phyloP scores from a whole-genome alignment of 1,139 yeast genomes.

The Sugiyamaella castrensis region DNA sequence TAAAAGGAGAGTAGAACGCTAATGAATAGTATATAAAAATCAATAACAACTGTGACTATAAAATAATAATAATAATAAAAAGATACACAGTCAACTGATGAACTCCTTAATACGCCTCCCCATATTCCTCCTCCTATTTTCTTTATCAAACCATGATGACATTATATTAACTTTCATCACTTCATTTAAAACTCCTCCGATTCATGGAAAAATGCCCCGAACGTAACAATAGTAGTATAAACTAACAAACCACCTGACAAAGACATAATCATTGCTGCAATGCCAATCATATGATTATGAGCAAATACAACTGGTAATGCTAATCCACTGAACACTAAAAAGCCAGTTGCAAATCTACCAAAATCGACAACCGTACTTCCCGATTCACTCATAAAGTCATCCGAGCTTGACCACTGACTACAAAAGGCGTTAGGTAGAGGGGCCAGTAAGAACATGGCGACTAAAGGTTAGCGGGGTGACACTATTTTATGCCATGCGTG shows the following conservation, averaged over 20 bases:
- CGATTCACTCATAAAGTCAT: constrained; percentile 50
- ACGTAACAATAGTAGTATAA: constrained; percentile 69
- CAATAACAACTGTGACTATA: too few species aligned
- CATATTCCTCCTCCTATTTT: too few species aligned
- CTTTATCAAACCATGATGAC: too few species aligned
- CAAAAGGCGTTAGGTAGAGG: constrained; percentile 66
- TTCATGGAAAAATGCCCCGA: constrained; percentile 67
- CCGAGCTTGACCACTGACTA: constrained; percentile 40
- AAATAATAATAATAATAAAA: too few species aligned
- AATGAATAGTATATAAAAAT: too few species aligned
- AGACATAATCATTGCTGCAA: constrained; percentile 60
- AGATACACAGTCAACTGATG: too few species aligned
- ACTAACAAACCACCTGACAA: constrained; percentile 68
- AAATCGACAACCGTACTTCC: constrained; percentile 49
- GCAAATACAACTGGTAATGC: constrained; percentile 63
- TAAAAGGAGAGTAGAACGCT: too few species aligned
- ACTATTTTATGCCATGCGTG: too few species aligned
- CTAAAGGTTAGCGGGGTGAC: constrained; percentile 30
- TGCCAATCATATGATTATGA: constrained; percentile 59
- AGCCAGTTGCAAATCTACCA: constrained; percentile 68
- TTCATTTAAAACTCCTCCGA: constrained; percentile 44
- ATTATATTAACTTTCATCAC: too few species aligned
- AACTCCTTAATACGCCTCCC: too few species aligned
- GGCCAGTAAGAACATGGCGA: constrained; percentile 52
- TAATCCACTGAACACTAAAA: constrained; percentile 63